Base-by-base conservation (phyloP, 495 filamentous ascomycete species). In the Friedmanniomyces simplex region DNA sequence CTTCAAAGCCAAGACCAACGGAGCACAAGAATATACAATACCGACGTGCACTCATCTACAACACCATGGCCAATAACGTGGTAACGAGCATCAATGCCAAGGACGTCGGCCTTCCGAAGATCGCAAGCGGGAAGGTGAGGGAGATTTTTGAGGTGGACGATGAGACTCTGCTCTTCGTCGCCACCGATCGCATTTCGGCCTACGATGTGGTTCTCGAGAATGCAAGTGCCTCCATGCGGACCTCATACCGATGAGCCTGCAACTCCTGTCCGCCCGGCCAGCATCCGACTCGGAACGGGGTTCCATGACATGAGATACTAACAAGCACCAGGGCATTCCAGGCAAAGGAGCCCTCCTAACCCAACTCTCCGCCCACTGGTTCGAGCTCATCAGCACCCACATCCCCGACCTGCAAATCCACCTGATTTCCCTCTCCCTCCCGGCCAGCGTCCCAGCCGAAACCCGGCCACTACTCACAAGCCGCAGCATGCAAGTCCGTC, bases 141-240 rank as follows among this genome's bases (percentile, higher is more conserved):
- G 86, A 91, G 64, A 72, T 96, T 21, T 96, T 88, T 66, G 77
- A 81, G 54, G 71, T 94, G 53, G 82, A 89, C 68, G 74, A 83
- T 22, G 73, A 82, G 53, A 87, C 85, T 1, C 79, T 96, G 7
- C 84, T 96, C 41, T 94, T 98, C 71, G 82, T 94, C 41, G 84
- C 93, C 18, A 86, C 85, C 21, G 91, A 98, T 70, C 85, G 91
- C 60, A 94, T 96, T 73, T 95, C 88, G 53, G 91, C 91, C 51
- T 95, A 87, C 75, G 91, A 96, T 79, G 87, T 95, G 62, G 81
- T 95, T 62, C 84, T 95, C 81, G 75, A 77, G 66, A 95, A 95
- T 78, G 39, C 14, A 16, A 16, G 39, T 43, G 18, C 39, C n/a
- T n/a, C n/a, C n/a, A n/a, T n/a, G n/a, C n/a, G n/a, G n/a, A 43